A percentile compares a stretch with the other conserved stretches of the same genome.
Conservation (phyloP, 2,329 filamentous ascomycete species). For the Aspergillus sp. region DNA sequence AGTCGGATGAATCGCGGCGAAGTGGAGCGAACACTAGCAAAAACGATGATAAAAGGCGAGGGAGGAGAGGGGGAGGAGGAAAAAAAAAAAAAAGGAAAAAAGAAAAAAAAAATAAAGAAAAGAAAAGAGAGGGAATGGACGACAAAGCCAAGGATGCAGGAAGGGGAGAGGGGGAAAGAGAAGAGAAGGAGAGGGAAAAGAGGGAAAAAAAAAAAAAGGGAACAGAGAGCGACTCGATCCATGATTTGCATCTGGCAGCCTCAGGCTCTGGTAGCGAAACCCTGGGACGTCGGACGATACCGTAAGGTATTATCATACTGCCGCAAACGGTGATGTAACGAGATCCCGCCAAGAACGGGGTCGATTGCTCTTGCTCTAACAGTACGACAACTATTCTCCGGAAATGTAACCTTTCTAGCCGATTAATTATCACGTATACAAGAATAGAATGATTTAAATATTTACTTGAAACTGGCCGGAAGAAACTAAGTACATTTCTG, state of each 20-base stretch:
- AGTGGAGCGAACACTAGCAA: neutral
- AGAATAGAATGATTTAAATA: too few relatives aligned
- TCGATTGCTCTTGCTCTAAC: too few relatives aligned
- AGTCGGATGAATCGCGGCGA: neutral
- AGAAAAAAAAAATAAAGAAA: neutral
- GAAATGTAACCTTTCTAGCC: too few relatives aligned
- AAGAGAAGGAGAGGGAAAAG: neutral
- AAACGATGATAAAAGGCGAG: neutral
- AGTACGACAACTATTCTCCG: too few relatives aligned
- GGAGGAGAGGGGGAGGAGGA: neutral
- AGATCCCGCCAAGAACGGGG: neutral
- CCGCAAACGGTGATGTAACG: constrained; percentile 4
- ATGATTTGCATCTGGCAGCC: constrained; percentile 13
- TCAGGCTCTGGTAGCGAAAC: constrained; percentile 13
- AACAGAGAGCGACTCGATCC: constrained; percentile 9
- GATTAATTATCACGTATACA: too few relatives aligned
- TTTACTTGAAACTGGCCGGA: too few relatives aligned
- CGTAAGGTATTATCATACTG: too few relatives aligned
- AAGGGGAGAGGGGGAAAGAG: neutral
- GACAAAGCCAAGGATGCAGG: constrained; percentile 1
- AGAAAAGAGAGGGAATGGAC: neutral
- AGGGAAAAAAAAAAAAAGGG: neutral
- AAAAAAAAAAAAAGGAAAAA: neutral
- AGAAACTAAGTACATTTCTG: too few relatives aligned
- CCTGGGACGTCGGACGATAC: neutral